Evolutionary conservation across 768 basidiomycete species (phyloP).

Genomic region (Tulasnella sp.): DNA sequence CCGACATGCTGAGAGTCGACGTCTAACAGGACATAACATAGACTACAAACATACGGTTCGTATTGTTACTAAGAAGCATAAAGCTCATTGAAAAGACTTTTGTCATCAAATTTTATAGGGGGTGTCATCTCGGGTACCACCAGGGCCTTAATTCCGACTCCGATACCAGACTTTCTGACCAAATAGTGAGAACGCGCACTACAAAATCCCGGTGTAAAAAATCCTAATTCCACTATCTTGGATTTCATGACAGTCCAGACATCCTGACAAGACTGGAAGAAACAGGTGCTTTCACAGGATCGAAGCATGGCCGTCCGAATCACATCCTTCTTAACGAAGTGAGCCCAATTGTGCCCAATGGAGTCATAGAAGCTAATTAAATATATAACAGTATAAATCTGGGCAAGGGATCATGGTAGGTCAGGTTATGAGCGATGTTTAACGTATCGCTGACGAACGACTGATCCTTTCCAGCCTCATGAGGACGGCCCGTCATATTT

Average conservation of each 20-base stretch:
- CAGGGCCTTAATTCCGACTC: conserved; percentile 53
- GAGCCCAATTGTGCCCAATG: conserved; percentile 19
- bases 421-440: neutral
- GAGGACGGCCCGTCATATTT: conserved; percentile 85
- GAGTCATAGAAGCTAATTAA: neutral
- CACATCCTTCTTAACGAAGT: conserved; percentile 87
- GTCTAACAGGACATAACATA: neutral
- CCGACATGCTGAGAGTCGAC: neutral
- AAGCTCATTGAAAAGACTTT: neutral
- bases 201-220: neutral
- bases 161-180: conserved; percentile 58
- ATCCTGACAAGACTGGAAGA: conserved; percentile 55
- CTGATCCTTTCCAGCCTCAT: conserved; percentile 74
- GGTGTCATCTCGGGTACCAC: conserved; percentile 59
- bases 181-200: conserved; percentile 35
- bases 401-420: conserved; percentile 91
- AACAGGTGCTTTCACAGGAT: conserved; percentile 50
- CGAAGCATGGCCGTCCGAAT: conserved; percentile 63
- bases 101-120: conserved; percentile 29
- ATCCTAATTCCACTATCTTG: neutral
- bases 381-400: conserved; percentile 49
- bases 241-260: conserved; percentile 45
- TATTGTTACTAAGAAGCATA: neutral
- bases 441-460: too few relatives aligned
- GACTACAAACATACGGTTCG: conserved; percentile 1